Base-by-base conservation (phyloP, 2,329 filamentous ascomycete genomes). In the Neofusicoccum sp. region DNA sequence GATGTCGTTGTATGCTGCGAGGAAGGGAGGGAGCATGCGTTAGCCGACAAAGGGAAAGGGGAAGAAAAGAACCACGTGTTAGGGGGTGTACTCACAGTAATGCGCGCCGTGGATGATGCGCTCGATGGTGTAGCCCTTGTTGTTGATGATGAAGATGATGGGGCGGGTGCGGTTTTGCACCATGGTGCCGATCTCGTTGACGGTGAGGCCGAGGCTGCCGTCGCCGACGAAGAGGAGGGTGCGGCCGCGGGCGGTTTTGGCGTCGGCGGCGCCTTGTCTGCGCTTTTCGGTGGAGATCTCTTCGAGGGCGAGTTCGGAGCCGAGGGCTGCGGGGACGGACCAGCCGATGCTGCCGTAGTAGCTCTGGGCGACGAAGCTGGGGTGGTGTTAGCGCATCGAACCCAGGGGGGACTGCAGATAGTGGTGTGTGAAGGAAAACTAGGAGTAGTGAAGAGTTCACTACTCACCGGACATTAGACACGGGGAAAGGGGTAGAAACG, bases 201-300 rank as follows among this genome's bases (percentile, higher is more conserved):
- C 70, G 3, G 73, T 75, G n/a, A 72, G 66, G 62, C 75, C 73
- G 63, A 76, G 70, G 41, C 71, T 73, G 2, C 73, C 73, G 61
- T 76, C 73, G 43, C 73, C 73, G 51, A 70, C 65, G 59, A 75
- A 67, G 1, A 87, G 72, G 8, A 87, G 77, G 0, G 84, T 83
- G 58, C 82, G 61, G 4, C 71, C 69, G 5, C 34, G 63, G 34
- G 57, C 57, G 30, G 34, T 36, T 12, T 34, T 40, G 7, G 58
- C 36, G 11, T 59, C 57, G 1, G 38, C 12, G 9, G 36, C 24
- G 6, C 44, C 57, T 1, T 26, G 43, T 20, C 20, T 24, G 24
- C 31, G 28, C n/a, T 33, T 24, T 16, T 41, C 34, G 9, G 44
- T 11, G 0, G 57, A 33, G 12, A 59, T 59, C 14, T 86, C 83